Base-by-base conservation (phyloP, 1,284 basidiomycete genomes). In the Heterobasidion annosum region DNA sequence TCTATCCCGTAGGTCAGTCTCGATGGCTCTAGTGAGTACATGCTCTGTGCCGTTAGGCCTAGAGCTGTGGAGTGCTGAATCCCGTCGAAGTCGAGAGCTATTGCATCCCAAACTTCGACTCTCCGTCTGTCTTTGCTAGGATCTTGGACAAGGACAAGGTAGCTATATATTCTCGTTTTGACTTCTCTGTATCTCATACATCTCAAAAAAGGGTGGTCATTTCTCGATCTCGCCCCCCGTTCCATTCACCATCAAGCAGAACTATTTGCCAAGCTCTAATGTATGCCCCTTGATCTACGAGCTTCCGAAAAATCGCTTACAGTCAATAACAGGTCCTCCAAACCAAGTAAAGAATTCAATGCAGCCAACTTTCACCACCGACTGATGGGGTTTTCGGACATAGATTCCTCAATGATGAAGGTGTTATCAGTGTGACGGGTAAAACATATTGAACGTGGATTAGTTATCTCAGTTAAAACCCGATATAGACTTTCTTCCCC, bases 41-140 rank as follows among this genome's bases (percentile, higher is more conserved):
- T 18, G 32, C 48, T 35, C 34, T 4, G 18, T n/a, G 47, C 10
- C 51, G 50, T 48, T 50, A 35, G 25, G 33, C 50, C 25, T 25
- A 25, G 25, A 25, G 25, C 25, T 5, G 25, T 25, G 25, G 32
- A 48, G 45, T 55, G 19, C 16, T 56, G 50, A 54, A 15, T 10
- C 52, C 12, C 32, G 18, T 6, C 45, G n/a, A 58, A 88, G 86
- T 92, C 60, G 88, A 95, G 65, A 90, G 88, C 61, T 92, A 94
- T 68, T 96, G 93, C 63, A 77, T 94, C 10, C 93, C 93, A 1
- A 79, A 94, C 74, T 97, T 97, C 65, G 93, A 97, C 69, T 94
- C 91, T 3, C 93, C 93, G 8, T 88, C 86, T 12, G 76, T 97
- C 40, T 97, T 96, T 61, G 93, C 92, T 6, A 80, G 90, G 12